A percentile compares a stretch with the other conserved stretches of the same genome.
These are phyloP conservation scores for Silene coronaria DNA, from an alignment of 179 eudicot genomes.

Conservation along the genomic window DNA sequence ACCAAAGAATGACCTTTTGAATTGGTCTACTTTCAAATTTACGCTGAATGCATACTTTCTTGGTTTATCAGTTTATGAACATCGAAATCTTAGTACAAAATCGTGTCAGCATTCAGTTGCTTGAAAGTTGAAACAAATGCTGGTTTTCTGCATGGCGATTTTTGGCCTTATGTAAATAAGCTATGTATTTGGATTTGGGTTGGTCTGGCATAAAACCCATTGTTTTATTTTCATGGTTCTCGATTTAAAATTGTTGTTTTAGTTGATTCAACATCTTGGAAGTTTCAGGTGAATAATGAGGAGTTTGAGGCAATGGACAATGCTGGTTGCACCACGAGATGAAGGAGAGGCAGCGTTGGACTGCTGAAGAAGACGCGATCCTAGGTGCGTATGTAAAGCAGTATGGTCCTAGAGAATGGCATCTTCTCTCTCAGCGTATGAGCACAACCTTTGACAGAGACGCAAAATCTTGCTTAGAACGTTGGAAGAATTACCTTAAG, in stretches of 20 bases:
- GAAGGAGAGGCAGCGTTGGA: constrained; percentile 86
- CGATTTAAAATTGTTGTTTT: background rate
- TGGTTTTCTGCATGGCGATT: background rate
- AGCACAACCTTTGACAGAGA: constrained; percentile 50
- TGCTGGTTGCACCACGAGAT: constrained; percentile 35
- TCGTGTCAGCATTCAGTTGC: background rate
- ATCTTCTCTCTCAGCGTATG: constrained; percentile 66
- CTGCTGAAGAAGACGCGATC: constrained; percentile 62
- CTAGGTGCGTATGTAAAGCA: constrained; percentile 58
- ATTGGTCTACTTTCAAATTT: background rate
- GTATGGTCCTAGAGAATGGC: constrained; percentile 68
- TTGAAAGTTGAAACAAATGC: background rate
- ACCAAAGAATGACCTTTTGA: too few species aligned
- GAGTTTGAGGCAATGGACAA: constrained; percentile 49
- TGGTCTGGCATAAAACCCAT: too few species aligned
- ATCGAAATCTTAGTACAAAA: background rate
- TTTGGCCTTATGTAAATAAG: too few species aligned
- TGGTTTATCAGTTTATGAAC: background rate
- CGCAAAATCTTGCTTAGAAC: constrained; percentile 64
- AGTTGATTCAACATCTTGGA: background rate
- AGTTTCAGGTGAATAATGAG: constrained; percentile 46
- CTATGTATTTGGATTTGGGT: too few species aligned
- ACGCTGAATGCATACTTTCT: background rate
- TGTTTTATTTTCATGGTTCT: background rate
- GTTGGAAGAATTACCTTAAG: constrained; percentile 75